Evolutionary conservation across 179 eudicot genomes (phyloP).

Genomic region (Beta macrorhiza): DNA sequence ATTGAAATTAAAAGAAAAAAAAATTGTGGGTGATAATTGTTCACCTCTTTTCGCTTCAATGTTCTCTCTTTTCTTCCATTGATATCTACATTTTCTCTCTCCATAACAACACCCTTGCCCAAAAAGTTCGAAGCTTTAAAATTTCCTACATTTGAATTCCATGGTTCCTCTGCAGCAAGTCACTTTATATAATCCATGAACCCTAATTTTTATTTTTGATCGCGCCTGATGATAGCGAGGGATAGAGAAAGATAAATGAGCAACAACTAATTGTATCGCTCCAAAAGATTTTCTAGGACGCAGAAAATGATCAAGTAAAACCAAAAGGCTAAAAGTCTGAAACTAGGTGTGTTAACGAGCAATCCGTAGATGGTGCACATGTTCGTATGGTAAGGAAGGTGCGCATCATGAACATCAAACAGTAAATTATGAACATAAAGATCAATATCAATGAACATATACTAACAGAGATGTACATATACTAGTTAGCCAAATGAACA

Average conservation of each 20-base stretch:
- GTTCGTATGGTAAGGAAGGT: too few species aligned
- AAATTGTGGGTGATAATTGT: background rate
- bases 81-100: slow-evolving; percentile 3
- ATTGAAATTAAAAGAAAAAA: background rate
- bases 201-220: background rate
- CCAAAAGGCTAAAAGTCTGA: too few species aligned
- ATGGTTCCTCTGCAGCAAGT: background rate
- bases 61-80: slow-evolving; percentile 21
- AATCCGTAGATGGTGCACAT: rapidly evolving
- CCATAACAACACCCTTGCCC: slow-evolving; percentile 14
- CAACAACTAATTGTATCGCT: too few species aligned
- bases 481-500: too few species aligned
- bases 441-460: too few species aligned
- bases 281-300: too few species aligned
- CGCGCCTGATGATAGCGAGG: too few species aligned
- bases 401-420: too few species aligned
- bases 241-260: background rate
- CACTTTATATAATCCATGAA: background rate
- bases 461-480: too few species aligned
- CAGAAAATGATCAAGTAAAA: too few species aligned
- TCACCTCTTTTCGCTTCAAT: slow-evolving; percentile 31
- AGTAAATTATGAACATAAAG: too few species aligned
- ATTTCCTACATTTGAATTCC: background rate
- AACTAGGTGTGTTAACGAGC: too few species aligned
- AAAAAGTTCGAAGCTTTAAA: background rate